Evolutionary conservation across 2,329 filamentous ascomycete species (phyloP).

Genomic region (Monosporascus sp.): DNA sequence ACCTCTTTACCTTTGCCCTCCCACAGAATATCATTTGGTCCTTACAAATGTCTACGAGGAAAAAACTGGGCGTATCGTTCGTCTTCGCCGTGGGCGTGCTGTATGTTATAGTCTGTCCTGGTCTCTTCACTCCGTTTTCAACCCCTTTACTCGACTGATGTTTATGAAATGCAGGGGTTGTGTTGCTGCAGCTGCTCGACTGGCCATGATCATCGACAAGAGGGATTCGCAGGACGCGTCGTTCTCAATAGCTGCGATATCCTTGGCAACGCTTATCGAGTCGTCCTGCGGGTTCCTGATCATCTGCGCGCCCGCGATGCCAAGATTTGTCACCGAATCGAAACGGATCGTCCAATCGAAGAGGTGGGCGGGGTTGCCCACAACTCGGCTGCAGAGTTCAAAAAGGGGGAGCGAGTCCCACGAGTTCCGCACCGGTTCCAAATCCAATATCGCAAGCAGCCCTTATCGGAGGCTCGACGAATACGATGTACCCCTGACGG

Average conservation of each 20-base stretch:
- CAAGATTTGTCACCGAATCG: neutral
- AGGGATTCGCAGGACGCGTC: neutral
- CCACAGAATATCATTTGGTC: neutral
- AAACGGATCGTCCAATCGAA: too few relatives aligned
- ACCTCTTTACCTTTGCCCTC: neutral
- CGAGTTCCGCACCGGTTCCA: too few relatives aligned
- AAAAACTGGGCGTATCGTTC: neutral
- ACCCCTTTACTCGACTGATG: too few relatives aligned
- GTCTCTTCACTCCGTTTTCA: too few relatives aligned
- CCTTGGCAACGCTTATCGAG: neutral
- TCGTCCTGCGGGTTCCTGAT: neutral
- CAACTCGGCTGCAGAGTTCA: too few relatives aligned
- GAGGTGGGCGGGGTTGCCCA: too few relatives aligned
- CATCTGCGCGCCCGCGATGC: neutral
- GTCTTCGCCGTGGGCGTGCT: neutral
- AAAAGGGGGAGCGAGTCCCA: too few relatives aligned
- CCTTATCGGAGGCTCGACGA: too few relatives aligned
- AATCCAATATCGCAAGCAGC: too few relatives aligned
- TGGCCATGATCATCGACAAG: neutral
- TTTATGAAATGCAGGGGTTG: too few relatives aligned
- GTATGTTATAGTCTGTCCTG: too few relatives aligned
- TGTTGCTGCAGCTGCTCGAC: neutral
- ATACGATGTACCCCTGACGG: too few relatives aligned
- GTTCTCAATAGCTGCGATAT: neutral
- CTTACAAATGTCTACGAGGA: neutral